Conservation (phyloP, 1,139 yeast species). For the Lodderomyces elongisporus region DNA sequence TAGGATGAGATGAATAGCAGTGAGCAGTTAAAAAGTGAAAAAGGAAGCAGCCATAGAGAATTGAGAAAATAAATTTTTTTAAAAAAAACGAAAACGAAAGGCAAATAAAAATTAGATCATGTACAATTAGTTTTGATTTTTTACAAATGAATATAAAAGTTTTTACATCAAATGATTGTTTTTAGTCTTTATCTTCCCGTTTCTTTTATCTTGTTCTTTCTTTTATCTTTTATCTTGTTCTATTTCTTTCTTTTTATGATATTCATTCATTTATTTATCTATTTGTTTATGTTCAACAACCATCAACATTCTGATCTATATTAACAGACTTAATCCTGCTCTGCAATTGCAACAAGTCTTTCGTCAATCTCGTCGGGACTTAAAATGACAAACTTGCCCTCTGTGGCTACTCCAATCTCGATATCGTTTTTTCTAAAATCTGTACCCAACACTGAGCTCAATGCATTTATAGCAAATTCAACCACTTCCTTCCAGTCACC, state of each 20-base stretch:
- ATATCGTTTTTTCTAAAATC: conserved; percentile 91
- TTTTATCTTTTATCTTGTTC: too few relatives aligned
- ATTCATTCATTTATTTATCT: too few relatives aligned
- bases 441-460: conserved; percentile 82
- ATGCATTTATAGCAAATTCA: conserved; percentile 81
- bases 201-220: too few relatives aligned
- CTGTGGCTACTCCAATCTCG: conserved; percentile 86
- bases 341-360: conserved; percentile 89
- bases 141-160: too few relatives aligned
- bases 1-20: not conserved
- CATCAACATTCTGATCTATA: conserved; percentile 1
- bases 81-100: not conserved
- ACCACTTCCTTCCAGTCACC: conserved; percentile 90
- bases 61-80: conserved; percentile 1
- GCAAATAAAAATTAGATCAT: not conserved
- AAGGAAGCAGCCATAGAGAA: not conserved
- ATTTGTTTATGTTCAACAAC: too few relatives aligned
- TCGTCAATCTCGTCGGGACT: conserved; percentile 88
- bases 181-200: too few relatives aligned
- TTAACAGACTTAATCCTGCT: conserved; percentile 84
- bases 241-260: too few relatives aligned
- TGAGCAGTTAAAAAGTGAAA: not conserved
- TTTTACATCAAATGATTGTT: too few relatives aligned
- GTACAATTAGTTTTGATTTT: too few relatives aligned
- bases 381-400: conserved; percentile 63